Conservation (phyloP, 176 grass and related monocot species). For the Luzula sylvatica region DNA sequence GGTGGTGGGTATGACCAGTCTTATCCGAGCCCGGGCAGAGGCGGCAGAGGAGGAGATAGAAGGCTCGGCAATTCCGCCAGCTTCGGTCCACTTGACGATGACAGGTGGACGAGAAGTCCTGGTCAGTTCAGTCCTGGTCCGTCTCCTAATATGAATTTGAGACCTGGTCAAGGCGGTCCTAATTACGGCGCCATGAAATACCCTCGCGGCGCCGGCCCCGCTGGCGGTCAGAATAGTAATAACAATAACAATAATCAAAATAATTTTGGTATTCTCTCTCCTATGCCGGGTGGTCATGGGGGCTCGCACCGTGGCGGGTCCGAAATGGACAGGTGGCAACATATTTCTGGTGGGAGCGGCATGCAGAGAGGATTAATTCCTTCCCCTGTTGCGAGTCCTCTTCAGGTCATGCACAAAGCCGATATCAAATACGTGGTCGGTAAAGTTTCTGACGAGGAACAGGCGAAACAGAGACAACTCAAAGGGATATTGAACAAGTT, state of each 20-base stretch:
- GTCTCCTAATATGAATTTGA: conserved; percentile 34
- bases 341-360: conserved; percentile 24
- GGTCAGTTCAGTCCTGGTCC: conserved; percentile 40
- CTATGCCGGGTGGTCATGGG: conserved; percentile 33
- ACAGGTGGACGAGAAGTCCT: conserved; percentile 51
- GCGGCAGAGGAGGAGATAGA: conserved; percentile 32
- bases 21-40: conserved; percentile 46
- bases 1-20: conserved; percentile 45
- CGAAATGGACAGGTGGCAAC: conserved; percentile 88
- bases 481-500: conserved; percentile 90
- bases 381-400: conserved; percentile 55
- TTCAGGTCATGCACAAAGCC: conserved; percentile 82
- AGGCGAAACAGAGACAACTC: conserved; percentile 58
- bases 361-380: conserved; percentile 51
- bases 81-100: conserved; percentile 42
- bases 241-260: too few relatives aligned
- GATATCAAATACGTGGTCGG: conserved; percentile 64
- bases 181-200: conserved; percentile 65
- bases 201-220: too few relatives aligned
- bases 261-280: conserved; percentile 55
- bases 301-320: conserved; percentile 43
- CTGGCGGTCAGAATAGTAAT: conserved; percentile 26
- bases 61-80: conserved; percentile 47
- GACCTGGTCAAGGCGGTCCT: conserved; percentile 34
- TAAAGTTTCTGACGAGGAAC: conserved; percentile 63